Evolutionary conservation across 108 stramenopile species (phyloP).

Genomic region (Discostella pseudostelligera): DNA sequence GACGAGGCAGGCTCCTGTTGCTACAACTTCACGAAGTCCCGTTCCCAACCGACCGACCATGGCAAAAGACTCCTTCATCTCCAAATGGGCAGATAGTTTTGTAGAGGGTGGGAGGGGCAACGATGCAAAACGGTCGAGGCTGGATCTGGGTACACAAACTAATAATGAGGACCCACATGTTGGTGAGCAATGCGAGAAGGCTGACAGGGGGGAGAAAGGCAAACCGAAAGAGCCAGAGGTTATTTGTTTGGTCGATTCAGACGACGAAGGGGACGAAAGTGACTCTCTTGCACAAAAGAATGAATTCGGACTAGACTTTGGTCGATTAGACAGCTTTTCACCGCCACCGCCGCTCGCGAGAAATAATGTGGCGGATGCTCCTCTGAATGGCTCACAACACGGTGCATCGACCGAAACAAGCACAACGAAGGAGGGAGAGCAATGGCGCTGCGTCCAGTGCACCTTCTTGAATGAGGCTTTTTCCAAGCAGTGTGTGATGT

Average conservation of each 20-base stretch:
- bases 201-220: constrained; percentile 10
- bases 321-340: constrained; percentile 1
- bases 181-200: background rate
- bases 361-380: background rate
- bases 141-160: background rate
- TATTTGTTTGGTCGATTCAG: constrained; percentile 39
- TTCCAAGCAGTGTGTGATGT: constrained; percentile 28
- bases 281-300: background rate
- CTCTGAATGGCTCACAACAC: background rate
- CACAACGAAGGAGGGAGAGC: background rate
- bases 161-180: background rate
- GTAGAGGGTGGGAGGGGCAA: background rate
- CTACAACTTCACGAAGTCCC: background rate
- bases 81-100: background rate
- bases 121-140: constrained; percentile 3
- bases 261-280: constrained; percentile 33
- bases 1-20: background rate
- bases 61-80: background rate
- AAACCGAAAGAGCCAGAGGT: constrained; percentile 19
- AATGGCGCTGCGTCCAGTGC: constrained; percentile 44
- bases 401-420: background rate
- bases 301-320: background rate
- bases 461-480: constrained; percentile 35
- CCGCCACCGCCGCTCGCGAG: background rate
- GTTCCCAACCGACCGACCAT: constrained; percentile 3